Evolutionary conservation across 768 basidiomycete genomes (phyloP).

Genomic region (Xerocomus brunneocitrinus): DNA sequence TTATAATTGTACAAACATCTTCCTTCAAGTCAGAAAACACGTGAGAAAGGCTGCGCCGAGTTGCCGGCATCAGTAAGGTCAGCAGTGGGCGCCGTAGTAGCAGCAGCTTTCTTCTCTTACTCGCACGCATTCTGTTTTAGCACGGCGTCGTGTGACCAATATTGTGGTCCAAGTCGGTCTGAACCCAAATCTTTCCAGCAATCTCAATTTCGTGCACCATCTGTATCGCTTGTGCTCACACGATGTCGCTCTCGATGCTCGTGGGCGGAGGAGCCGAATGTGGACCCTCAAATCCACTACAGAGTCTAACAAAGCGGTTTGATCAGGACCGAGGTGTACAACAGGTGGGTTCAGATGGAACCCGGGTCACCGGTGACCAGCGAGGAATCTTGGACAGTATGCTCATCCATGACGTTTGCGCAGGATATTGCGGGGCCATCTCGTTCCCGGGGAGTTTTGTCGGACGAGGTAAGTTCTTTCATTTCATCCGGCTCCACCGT

Average conservation of each 20-base stretch:
- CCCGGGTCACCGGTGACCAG: conserved; percentile 5
- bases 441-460: conserved; percentile 37
- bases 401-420: conserved; percentile 1
- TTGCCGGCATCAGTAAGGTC: background rate
- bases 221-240: background rate
- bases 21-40: conserved; percentile 1
- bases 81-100: background rate
- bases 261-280: conserved; percentile 65
- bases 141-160: background rate
- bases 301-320: conserved; percentile 72
- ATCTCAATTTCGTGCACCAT: background rate
- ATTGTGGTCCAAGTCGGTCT: background rate
- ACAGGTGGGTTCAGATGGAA: conserved; percentile 46
- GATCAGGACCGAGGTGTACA: conserved; percentile 75
- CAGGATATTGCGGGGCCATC: conserved; percentile 70
- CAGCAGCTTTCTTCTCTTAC: background rate
- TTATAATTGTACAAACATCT: conserved; percentile 25
- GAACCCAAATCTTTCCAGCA: background rate
- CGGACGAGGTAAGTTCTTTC: conserved; percentile 49
- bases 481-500: conserved; percentile 9
- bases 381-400: background rate
- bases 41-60: conserved; percentile 9
- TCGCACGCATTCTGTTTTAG: background rate
- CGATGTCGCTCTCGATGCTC: conserved; percentile 80
- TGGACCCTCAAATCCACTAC: conserved; percentile 80